Percentiles rank a stretch among this genome's conserved stretches.
Evolutionary conservation across 257 asterid species (phyloP).

Genomic region (Solanum acaule): DNA sequence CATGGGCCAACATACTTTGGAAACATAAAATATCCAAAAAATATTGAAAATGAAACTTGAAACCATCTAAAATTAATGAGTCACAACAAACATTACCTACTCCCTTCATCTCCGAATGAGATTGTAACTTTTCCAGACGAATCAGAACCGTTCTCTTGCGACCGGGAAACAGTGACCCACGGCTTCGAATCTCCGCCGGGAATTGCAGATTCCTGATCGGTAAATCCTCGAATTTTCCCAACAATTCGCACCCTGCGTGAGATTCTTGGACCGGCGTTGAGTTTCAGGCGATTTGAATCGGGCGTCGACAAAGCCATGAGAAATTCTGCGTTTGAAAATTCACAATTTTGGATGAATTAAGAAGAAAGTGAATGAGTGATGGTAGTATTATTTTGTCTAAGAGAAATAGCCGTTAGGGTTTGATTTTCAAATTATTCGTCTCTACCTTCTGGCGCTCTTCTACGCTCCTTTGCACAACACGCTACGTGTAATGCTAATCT

Average conservation of each 20-base stretch:
- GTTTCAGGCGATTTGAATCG: slow-evolving; percentile 9
- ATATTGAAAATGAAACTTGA: background rate
- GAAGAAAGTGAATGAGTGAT: background rate
- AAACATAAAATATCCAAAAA: background rate
- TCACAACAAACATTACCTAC: slow-evolving; percentile 15
- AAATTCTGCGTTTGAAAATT: background rate
- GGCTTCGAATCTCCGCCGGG: slow-evolving; percentile 19
- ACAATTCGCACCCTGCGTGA: slow-evolving; percentile 40
- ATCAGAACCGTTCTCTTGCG: slow-evolving; percentile 15
- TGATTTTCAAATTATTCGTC: background rate
- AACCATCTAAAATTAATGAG: background rate
- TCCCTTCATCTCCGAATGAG: slow-evolving; percentile 28
- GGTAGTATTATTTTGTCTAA: background rate
- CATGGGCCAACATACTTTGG: background rate
- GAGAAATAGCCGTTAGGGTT: slow-evolving; percentile 1
- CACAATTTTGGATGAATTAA: background rate
- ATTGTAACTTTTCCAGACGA: slow-evolving; percentile 24
- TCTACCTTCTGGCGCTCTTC: background rate
- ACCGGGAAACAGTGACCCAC: slow-evolving; percentile 39
- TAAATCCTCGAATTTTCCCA: slow-evolving; percentile 45
- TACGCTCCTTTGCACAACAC: no score
- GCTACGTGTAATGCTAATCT: no score
- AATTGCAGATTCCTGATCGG: slow-evolving; percentile 30
- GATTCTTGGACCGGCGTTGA: slow-evolving; percentile 4
- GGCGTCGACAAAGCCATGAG: slow-evolving; percentile 25